Evolutionary conservation across 1,139 yeast species (phyloP).

Genomic region (Pneumocystis sp.): DNA sequence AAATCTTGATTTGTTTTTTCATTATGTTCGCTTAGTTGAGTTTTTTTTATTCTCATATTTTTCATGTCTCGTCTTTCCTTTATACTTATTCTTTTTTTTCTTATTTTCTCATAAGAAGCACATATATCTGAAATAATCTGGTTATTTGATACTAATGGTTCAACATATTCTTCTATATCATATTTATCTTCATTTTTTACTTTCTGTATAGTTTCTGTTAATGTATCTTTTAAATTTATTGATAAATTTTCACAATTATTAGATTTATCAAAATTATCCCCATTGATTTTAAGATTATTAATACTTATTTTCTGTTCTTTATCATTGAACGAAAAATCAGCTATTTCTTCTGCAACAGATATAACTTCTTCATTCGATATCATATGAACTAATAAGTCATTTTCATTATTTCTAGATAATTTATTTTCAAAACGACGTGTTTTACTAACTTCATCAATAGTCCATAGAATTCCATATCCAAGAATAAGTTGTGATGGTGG

Average conservation of each 20-base stretch:
- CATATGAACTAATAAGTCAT: not conserved
- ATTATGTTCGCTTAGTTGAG: constrained; percentile 19
- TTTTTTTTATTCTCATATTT: not conserved
- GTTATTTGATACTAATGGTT: not conserved
- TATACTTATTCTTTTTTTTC: not conserved
- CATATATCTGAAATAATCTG: not conserved
- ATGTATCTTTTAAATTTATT: not conserved
- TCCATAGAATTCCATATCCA: constrained; percentile 79
- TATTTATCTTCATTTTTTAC: not conserved
- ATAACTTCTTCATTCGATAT: not conserved
- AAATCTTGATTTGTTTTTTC: not conserved
- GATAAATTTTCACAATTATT: not conserved
- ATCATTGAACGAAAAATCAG: not conserved
- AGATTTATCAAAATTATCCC: not conserved
- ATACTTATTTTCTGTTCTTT: not conserved
- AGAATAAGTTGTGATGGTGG: constrained; percentile 76
- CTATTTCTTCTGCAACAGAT: not conserved
- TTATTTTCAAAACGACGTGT: constrained; percentile 30
- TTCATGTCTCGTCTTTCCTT: not conserved
- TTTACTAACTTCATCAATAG: constrained; percentile 43
- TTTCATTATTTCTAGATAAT: constrained; percentile 4
- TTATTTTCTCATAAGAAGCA: not conserved
- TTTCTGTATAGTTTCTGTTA: not conserved
- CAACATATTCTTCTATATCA: not conserved
- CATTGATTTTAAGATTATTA: not conserved